Percentiles rank a stretch among this genome's conserved stretches.
Conservation (phyloP, 2,329 filamentous ascomycete genomes). For the Colletotrichum tropicale region DNA sequence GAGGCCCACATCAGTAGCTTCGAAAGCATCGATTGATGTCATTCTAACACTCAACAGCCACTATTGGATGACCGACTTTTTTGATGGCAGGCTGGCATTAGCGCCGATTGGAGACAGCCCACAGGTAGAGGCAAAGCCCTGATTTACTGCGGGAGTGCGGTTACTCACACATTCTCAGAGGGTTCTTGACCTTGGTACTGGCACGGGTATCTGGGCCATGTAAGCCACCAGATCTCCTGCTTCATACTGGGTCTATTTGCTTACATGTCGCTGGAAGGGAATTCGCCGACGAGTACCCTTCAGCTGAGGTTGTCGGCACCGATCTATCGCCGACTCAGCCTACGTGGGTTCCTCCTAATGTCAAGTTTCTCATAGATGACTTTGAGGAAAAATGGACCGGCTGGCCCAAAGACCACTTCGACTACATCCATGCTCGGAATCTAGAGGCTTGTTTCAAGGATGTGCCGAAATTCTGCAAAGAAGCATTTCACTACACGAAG, state of each 20-base stretch:
- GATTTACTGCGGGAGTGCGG: not conserved
- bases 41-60: not conserved
- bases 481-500: constrained; percentile 54
- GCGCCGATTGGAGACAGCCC: constrained; percentile 37
- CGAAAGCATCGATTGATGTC: too few relatives aligned
- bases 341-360: constrained; percentile 32
- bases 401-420: constrained; percentile 42
- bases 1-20: too few relatives aligned
- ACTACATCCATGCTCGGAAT: constrained; percentile 65
- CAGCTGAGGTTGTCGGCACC: constrained; percentile 50
- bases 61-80: constrained; percentile 24
- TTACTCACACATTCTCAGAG: constrained; percentile 24
- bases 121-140: not conserved
- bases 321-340: constrained; percentile 60
- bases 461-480: constrained; percentile 58
- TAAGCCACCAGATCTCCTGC: constrained; percentile 22
- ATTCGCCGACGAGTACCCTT: constrained; percentile 45
- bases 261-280: constrained; percentile 44
- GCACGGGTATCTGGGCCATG: constrained; percentile 49
- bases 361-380: constrained; percentile 40
- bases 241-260: not conserved
- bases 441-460: constrained; percentile 62
- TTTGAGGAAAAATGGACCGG: constrained; percentile 46
- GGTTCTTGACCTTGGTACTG: constrained; percentile 47
- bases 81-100: constrained; percentile 37